A percentile compares a stretch with the other conserved stretches of the same genome.
phyloP scores from a whole-genome alignment of 108 stramenopile species.

The Fragilaria radians region DNA sequence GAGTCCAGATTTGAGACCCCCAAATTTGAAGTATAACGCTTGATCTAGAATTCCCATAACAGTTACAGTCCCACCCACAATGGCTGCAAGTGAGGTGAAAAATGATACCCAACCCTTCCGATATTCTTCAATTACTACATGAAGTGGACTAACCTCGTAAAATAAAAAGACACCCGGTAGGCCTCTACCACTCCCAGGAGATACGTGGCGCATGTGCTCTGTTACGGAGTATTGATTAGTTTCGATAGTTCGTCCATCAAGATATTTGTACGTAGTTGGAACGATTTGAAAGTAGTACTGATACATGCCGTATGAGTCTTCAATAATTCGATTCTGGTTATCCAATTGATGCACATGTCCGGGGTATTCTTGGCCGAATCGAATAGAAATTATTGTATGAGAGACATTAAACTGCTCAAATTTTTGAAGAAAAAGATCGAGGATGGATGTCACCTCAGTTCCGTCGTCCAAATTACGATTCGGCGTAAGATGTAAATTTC shows the following conservation, averaged over 20 bases:
- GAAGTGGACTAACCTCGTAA: slow-evolving; percentile 92
- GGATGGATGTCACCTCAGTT: slow-evolving; percentile 3
- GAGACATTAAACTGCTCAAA: slow-evolving; percentile 89
- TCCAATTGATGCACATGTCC: slow-evolving; percentile 71
- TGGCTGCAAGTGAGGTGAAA: slow-evolving; percentile 81
- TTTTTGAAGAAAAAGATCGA: slow-evolving; percentile 38
- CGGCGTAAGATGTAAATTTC: slow-evolving; percentile 95
- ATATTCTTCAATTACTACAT: slow-evolving; percentile 88
- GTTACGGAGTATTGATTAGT: slow-evolving; percentile 96
- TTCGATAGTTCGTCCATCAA: slow-evolving; percentile 71
- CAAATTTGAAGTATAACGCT: slow-evolving; percentile 31
- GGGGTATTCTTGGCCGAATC: slow-evolving; percentile 77
- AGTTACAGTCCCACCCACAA: slow-evolving; percentile 82
- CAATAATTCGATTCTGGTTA: slow-evolving; percentile 44
- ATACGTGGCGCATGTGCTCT: slow-evolving; percentile 93
- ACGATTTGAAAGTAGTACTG: slow-evolving; percentile 89
- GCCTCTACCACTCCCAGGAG: slow-evolving; percentile 80
- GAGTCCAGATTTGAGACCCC: background rate
- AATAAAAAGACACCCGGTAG: slow-evolving; percentile 97
- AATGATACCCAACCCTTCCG: slow-evolving; percentile 77
- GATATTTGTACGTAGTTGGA: slow-evolving; percentile 78
- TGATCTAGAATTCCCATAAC: slow-evolving; percentile 81
- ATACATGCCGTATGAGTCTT: slow-evolving; percentile 86
- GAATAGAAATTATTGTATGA: slow-evolving; percentile 81
- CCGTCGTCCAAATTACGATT: slow-evolving; percentile 47